Conservation (phyloP, 768 basidiomycete genomes). For the Coprinopsis marcescibilis region DNA sequence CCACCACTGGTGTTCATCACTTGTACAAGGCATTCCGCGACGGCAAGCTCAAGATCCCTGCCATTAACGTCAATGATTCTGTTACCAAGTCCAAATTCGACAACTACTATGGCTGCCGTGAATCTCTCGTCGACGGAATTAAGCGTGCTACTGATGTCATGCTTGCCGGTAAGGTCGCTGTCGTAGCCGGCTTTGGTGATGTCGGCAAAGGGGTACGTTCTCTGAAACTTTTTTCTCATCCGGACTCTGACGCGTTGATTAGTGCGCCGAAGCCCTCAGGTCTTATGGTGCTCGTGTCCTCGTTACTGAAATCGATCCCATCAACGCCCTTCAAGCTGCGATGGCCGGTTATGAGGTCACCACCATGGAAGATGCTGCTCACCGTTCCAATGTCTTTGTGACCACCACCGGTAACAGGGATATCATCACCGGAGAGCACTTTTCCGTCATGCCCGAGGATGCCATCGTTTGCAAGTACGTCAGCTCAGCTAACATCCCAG, state of each 20-base stretch:
- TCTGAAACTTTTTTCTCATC: not conserved
- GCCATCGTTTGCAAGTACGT: slow-evolving; percentile 96
- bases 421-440: slow-evolving; percentile 91
- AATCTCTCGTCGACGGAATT: slow-evolving; percentile 99
- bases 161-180: slow-evolving; percentile 99
- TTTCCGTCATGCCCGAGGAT: slow-evolving; percentile 92
- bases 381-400: slow-evolving; percentile 86
- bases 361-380: slow-evolving; percentile 97
- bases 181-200: slow-evolving; percentile 98
- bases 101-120: slow-evolving; percentile 98
- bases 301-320: slow-evolving; percentile 98
- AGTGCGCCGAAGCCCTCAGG: slow-evolving; percentile 96
- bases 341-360: slow-evolving; percentile 99
- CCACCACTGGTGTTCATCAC: slow-evolving; percentile 99
- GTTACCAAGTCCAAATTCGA: slow-evolving; percentile 99
- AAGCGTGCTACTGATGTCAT: slow-evolving; percentile 99
- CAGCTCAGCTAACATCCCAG: not conserved
- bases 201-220: slow-evolving; percentile 94
- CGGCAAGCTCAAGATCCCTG: slow-evolving; percentile 92
- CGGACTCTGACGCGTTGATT: slow-evolving; percentile 2
- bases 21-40: slow-evolving; percentile 97
- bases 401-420: slow-evolving; percentile 99
- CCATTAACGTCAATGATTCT: slow-evolving; percentile 99
- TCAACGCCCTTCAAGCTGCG: slow-evolving; percentile 99
- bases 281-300: slow-evolving; percentile 98